Percentiles rank a stretch among this genome's conserved stretches.
These are phyloP conservation scores for Thelonectria olida DNA, from an alignment of 2,329 filamentous ascomycete species.

Conservation along the genomic window DNA sequence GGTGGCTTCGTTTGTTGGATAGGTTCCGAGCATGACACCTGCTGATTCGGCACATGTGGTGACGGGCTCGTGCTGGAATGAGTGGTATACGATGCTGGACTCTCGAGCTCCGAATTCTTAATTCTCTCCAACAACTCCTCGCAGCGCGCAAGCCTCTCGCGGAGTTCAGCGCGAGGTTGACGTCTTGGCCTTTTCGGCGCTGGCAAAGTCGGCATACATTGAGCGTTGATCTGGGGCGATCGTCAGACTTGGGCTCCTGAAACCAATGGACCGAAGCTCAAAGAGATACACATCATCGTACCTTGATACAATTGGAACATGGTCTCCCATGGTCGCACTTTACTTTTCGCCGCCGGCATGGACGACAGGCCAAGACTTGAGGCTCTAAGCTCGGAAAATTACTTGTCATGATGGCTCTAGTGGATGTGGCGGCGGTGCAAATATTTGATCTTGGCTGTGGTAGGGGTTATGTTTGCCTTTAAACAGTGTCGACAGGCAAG, in stretches of 20 bases:
- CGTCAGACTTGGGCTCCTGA: neutral
- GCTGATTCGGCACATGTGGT: neutral
- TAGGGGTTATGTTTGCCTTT: neutral
- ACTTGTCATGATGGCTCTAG: neutral
- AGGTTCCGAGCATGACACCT: neutral
- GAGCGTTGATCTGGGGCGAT: neutral
- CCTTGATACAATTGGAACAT: conserved; percentile 12
- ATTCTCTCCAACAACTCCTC: conserved; percentile 3
- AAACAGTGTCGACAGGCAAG: neutral
- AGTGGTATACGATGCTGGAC: neutral
- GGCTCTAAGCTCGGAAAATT: neutral
- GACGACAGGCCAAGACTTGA: neutral
- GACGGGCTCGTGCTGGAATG: neutral
- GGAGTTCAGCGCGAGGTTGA: conserved; percentile 6
- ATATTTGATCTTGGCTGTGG: neutral
- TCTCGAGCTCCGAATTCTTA: neutral
- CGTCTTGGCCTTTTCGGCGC: neutral
- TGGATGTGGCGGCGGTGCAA: neutral
- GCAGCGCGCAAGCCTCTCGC: conserved; percentile 2
- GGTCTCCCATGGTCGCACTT: conserved; percentile 15
- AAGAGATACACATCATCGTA: no score
- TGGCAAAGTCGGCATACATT: conserved; percentile 1
- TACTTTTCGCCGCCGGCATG: conserved; percentile 11
- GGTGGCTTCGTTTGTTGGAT: neutral
- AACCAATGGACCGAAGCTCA: neutral